Conservation (phyloP, 2,329 filamentous ascomycete species). For the Fusarium begoniae region DNA sequence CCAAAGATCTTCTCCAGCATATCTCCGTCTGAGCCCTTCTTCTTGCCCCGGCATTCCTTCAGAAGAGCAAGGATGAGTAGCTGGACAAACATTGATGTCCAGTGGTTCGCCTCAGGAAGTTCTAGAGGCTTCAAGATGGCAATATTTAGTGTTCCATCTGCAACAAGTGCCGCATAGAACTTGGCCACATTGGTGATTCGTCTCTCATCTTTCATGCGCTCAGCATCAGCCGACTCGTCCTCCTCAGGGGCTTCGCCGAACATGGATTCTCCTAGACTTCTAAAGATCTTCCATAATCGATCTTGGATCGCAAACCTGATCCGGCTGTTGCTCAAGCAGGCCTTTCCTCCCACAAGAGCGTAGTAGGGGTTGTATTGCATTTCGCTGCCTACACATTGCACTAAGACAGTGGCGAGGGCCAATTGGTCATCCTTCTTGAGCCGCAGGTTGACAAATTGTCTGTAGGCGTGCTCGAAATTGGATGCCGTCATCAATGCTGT, state of each 20-base stretch:
- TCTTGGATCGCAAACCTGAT: constrained; percentile 89
- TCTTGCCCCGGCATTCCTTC: constrained; percentile 63
- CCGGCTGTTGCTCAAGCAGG: constrained; percentile 75
- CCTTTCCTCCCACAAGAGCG: constrained; percentile 79
- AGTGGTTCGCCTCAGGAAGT: constrained; percentile 78
- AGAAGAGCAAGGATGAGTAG: constrained; percentile 81
- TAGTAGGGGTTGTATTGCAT: constrained; percentile 93
- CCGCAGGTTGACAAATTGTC: constrained; percentile 80
- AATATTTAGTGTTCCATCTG: constrained; percentile 56
- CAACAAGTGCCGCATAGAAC: constrained; percentile 63
- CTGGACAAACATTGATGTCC: constrained; percentile 82
- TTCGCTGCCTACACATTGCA: constrained; percentile 88
- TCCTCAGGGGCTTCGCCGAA: constrained; percentile 72
- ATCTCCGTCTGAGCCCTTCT: constrained; percentile 60
- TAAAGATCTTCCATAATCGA: constrained; percentile 85
- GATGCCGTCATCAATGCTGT: constrained; percentile 86
- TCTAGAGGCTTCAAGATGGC: constrained; percentile 75
- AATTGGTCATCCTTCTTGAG: constrained; percentile 87
- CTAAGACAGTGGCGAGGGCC: constrained; percentile 86
- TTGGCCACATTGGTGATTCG: constrained; percentile 63
- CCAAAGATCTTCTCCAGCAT: constrained; percentile 73
- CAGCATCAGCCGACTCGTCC: constrained; percentile 60
- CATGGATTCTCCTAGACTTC: constrained; percentile 82
- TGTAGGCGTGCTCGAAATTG: constrained; percentile 84
- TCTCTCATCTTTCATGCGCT: constrained; percentile 57